Evolutionary conservation across 305 asterid genomes (phyloP).

Genomic region (Solanum aculeatissimum): DNA sequence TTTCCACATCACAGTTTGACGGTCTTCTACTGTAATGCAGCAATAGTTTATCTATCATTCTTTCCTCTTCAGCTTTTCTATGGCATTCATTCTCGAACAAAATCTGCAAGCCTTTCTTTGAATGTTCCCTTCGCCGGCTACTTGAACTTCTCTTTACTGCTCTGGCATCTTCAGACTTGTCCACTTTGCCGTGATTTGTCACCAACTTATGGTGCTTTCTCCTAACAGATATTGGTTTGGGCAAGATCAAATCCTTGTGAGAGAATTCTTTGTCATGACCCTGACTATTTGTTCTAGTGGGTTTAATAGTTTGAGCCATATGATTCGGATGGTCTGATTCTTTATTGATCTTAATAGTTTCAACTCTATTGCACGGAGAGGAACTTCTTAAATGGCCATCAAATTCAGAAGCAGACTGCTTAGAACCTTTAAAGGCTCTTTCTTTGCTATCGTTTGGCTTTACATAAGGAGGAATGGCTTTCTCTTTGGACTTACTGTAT

Average conservation of each 20-base stretch:
- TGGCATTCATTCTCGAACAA: conserved; percentile 50
- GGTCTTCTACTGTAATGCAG: conserved; percentile 87
- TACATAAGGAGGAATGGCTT: conserved; percentile 40
- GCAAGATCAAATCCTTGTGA: conserved; percentile 37
- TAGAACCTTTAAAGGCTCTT: conserved; percentile 20
- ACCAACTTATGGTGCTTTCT: conserved; percentile 62
- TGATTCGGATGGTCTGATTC: conserved; percentile 12
- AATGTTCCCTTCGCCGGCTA: conserved; percentile 60
- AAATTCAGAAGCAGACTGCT: conserved; percentile 14
- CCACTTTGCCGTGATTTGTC: conserved; percentile 19
- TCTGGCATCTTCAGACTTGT: conserved; percentile 33
- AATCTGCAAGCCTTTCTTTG: conserved; percentile 50
- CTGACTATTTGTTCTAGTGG: conserved; percentile 10
- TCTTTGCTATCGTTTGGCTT: conserved; percentile 42
- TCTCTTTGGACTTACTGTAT: conserved; percentile 44
- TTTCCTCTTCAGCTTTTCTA: conserved; percentile 59
- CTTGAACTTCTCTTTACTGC: conserved; percentile 37
- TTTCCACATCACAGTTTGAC: conserved; percentile 32
- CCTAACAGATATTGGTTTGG: conserved; percentile 61
- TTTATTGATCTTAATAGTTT: conserved; percentile 7
- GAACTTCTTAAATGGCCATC: conserved; percentile 13
- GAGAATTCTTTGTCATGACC: conserved; percentile 19
- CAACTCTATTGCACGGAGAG: conserved; percentile 6
- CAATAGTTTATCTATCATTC: conserved; percentile 65
- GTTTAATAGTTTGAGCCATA: conserved; percentile 14